Base-by-base conservation (phyloP, 148 eudicot species). In the Silene uniflora region DNA sequence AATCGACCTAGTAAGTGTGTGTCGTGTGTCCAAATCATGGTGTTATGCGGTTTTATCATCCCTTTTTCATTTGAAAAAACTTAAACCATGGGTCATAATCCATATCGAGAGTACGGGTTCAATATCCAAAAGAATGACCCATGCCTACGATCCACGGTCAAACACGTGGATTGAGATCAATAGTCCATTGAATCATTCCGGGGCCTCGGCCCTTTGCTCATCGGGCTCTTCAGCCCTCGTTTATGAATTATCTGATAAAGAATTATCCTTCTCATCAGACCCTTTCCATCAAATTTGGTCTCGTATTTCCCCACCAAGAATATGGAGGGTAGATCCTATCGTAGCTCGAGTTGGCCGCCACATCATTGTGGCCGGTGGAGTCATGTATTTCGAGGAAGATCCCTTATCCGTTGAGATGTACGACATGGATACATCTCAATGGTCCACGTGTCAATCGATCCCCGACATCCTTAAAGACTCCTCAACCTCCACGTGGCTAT, bases 61-160 rank as follows among this genome's bases (percentile, higher is more conserved):
- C 0, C 82, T 93, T 23, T 67, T 24, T 18, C 69, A 80, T 64
- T 6, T 73, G 13, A 84, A 77, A 56, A 47, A 16, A 47, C 77
- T 78, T 14, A 84, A 82, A 25, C 93, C 93, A 2, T 93, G 98
- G 98, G 83, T 93, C 17, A 14, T 92, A 10, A 70, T 87, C 52
- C 89, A 92, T 65, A 73, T 77, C 10, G 92, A 88, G 42, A 62
- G 52, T 27, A 76, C 69, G 4, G 23, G 1, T 23, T 77, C 74
- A 39, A 9, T 77, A 73, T 9, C 59, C 68, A 9, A 65, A 6
- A 76, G 69, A 54, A 70, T 83, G 23, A 71, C 84, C 0, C 81
- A 75, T 44, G 93, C 88, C 3, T 93, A 86, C 62, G 96, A 93
- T 6, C 98, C 93, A 0, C 76, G 91, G 9, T 85, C 93, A 1